A percentile compares a stretch with the other conserved stretches of the same genome.
Conservation (phyloP, 306 rosid species). For the Dalbergia oliveri region DNA sequence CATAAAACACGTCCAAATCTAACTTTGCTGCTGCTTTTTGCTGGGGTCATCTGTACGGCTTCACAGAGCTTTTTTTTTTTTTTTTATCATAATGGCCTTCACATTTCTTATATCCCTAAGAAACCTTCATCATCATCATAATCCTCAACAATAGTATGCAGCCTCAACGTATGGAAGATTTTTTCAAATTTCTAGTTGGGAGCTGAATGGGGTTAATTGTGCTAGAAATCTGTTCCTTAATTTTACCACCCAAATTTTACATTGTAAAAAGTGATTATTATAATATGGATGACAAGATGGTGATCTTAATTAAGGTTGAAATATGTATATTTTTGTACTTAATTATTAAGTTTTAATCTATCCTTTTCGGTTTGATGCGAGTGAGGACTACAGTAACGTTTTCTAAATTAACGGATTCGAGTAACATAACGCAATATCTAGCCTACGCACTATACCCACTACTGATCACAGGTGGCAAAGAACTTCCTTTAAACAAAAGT, state of each 20-base stretch:
- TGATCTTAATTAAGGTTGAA: neutral
- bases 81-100: slow-evolving; percentile 19
- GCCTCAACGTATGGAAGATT: neutral
- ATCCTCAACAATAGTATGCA: neutral
- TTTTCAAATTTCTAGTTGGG: slow-evolving; percentile 6
- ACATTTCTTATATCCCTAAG: slow-evolving; percentile 28
- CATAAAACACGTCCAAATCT: slow-evolving; percentile 22
- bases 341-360: neutral
- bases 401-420: neutral
- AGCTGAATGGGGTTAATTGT: neutral
- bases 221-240: neutral
- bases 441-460: neutral
- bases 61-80: slow-evolving; percentile 23
- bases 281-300: neutral
- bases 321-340: neutral
- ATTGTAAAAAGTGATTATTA: neutral
- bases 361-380: neutral
- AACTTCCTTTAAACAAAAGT: neutral
- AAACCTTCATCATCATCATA: slow-evolving; percentile 23
- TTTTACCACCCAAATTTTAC: too few relatives aligned
- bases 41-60: slow-evolving; percentile 13
- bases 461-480: neutral
- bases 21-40: slow-evolving; percentile 34
- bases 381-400: neutral
- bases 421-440: neutral